Evolutionary conservation across 768 basidiomycete species (phyloP).

Genomic region (Pleurotus eryngii): DNA sequence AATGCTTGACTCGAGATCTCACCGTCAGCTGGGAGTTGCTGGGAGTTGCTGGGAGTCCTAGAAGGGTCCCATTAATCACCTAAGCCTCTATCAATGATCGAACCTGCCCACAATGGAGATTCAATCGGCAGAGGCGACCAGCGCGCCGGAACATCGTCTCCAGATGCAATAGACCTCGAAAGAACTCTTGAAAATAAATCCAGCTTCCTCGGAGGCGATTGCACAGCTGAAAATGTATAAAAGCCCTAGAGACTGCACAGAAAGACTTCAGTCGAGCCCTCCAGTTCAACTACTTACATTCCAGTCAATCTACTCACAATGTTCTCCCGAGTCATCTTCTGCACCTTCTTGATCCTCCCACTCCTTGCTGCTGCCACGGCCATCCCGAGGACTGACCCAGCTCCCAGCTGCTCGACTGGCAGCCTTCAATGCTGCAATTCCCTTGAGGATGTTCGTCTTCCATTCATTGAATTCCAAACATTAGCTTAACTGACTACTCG

Average conservation of each 20-base stretch:
- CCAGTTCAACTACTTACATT: constrained; percentile 3
- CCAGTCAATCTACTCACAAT: constrained; percentile 1
- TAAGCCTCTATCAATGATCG: too few relatives aligned
- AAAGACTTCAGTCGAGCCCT: constrained; percentile 7
- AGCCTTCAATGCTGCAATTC: constrained; percentile 18
- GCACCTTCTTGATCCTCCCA: constrained; percentile 1
- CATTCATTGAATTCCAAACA: too few relatives aligned
- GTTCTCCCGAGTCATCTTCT: background rate
- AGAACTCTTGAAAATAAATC: too few relatives aligned
- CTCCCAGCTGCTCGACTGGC: constrained; percentile 14
- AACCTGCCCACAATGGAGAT: too few relatives aligned
- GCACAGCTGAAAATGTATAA: background rate
- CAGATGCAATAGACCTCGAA: too few relatives aligned
- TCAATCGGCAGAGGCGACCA: too few relatives aligned
- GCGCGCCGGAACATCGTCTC: too few relatives aligned
- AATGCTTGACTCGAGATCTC: too few relatives aligned
- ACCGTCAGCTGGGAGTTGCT: too few relatives aligned
- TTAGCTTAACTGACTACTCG: too few relatives aligned
- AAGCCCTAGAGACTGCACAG: background rate
- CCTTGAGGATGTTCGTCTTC: background rate
- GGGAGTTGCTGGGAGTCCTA: too few relatives aligned
- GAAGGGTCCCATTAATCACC: too few relatives aligned
- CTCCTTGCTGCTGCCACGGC: constrained; percentile 13
- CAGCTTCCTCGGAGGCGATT: background rate
- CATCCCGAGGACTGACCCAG: background rate